Evolutionary conservation across 306 rosid species (phyloP).

Genomic region (Hippophae rhamnoides): DNA sequence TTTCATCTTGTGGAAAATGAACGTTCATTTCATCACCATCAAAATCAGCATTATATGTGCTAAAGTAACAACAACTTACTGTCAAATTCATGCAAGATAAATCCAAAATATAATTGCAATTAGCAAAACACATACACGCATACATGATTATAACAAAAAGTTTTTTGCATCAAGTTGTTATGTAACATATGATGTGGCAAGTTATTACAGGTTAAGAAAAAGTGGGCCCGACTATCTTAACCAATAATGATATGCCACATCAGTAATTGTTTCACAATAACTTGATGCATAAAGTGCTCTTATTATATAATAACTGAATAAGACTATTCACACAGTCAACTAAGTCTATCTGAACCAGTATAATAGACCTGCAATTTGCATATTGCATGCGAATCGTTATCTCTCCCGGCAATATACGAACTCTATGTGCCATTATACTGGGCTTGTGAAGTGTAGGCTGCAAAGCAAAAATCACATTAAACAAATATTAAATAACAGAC

Average conservation of each 20-base stretch:
- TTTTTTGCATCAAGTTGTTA: no score
- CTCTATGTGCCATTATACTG: constrained; percentile 93
- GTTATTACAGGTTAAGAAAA: no score
- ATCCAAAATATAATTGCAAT: no score
- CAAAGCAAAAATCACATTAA: constrained; percentile 13
- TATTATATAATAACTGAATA: background rate
- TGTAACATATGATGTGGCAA: no score
- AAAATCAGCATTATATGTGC: constrained; percentile 94
- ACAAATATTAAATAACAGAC: background rate
- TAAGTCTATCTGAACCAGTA: background rate
- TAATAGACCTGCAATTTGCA: constrained; percentile 45
- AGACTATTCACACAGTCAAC: background rate
- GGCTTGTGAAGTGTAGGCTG: constrained; percentile 99
- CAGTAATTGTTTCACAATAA: no score
- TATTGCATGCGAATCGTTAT: constrained; percentile 96
- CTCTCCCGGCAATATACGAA: constrained; percentile 90
- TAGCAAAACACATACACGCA: no score
- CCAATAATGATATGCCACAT: no score
- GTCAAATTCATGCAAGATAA: no score
- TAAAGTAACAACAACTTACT: constrained; percentile 22
- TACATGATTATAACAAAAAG: no score
- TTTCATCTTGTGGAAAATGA: constrained; percentile 97
- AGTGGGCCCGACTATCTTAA: no score
- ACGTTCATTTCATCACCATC: constrained; percentile 98
- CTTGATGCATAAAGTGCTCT: no score